Percentiles rank a stretch among this genome's conserved stretches.
These are phyloP conservation scores for Diaporthe sp. DNA, from an alignment of 2,329 filamentous ascomycete species.

Conservation along the genomic window DNA sequence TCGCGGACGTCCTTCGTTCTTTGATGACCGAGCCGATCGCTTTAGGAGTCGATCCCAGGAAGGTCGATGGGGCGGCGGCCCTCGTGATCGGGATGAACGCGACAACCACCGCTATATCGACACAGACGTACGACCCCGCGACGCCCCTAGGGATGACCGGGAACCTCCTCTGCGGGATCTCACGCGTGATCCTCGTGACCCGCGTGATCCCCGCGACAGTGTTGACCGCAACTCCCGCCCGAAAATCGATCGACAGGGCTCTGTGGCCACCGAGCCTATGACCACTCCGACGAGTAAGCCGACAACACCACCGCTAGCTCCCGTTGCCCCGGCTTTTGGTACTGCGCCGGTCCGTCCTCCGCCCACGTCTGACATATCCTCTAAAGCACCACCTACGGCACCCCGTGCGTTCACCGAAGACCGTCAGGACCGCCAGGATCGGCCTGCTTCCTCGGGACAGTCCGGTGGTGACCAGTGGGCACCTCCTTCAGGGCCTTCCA, in stretches of 20 bases:
- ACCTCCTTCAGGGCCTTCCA: conserved; percentile 58
- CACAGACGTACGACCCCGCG: conserved; percentile 51
- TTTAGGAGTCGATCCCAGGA: conserved; percentile 78
- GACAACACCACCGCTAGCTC: conserved; percentile 68
- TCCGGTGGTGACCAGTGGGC: conserved; percentile 51
- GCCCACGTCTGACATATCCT: conserved; percentile 41
- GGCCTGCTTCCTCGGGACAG: conserved; percentile 59
- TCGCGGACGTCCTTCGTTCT: conserved; percentile 64
- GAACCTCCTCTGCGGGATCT: conserved; percentile 58
- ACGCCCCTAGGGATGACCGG: conserved; percentile 61
- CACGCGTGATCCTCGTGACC: conserved; percentile 62
- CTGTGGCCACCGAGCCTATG: conserved; percentile 61
- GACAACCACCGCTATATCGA: conserved; percentile 54
- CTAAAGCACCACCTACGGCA: conserved; percentile 65
- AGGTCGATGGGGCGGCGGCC: conserved; percentile 62
- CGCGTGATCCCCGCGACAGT: conserved; percentile 58
- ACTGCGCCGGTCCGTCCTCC: conserved; percentile 63
- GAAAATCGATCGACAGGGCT: conserved; percentile 62
- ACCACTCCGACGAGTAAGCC: conserved; percentile 57
- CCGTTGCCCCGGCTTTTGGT: conserved; percentile 70
- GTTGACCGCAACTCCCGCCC: conserved; percentile 59
- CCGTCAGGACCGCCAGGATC: conserved; percentile 65
- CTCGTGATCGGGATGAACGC: conserved; percentile 60
- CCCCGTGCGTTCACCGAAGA: conserved; percentile 65
- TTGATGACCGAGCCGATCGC: conserved; percentile 70